Conservation (phyloP, 371 early-diverging fungal genomes). For the Vairimorpha apis region DNA sequence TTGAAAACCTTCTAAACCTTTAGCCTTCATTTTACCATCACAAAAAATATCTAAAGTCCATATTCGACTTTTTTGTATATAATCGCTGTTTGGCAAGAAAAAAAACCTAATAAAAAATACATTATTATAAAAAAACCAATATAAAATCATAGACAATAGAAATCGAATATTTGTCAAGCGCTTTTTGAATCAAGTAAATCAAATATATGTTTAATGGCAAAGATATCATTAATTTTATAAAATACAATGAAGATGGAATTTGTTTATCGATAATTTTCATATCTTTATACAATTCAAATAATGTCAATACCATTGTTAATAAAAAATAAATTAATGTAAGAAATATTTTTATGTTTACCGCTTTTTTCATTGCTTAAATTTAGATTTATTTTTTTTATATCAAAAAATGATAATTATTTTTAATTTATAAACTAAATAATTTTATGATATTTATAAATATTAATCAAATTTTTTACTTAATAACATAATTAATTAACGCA, state of each 20-base stretch:
- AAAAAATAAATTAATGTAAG: conserved; percentile 49
- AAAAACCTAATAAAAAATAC: conserved; percentile 46
- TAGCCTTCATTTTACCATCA: conserved; percentile 28
- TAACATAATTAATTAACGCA: no score
- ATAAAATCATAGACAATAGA: conserved; percentile 49
- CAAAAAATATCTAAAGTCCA: conserved; percentile 37
- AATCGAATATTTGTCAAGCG: conserved; percentile 25
- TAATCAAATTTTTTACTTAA: no score
- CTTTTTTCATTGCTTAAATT: not conserved
- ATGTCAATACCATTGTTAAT: conserved; percentile 49
- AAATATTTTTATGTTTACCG: conserved; percentile 1
- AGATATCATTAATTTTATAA: conserved; percentile 55
- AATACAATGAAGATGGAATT: conserved; percentile 54
- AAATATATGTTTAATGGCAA: conserved; percentile 47
- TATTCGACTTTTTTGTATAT: conserved; percentile 18
- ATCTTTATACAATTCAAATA: conserved; percentile 57
- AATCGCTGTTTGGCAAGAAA: conserved; percentile 33
- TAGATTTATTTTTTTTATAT: conserved; percentile 10
- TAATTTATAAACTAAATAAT: no score
- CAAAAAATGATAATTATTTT: no score
- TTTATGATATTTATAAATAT: no score
- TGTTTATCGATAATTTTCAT: conserved; percentile 52
- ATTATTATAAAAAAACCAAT: conserved; percentile 39
- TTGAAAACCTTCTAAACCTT: conserved; percentile 2
- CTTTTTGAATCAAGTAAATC: conserved; percentile 47